phyloP scores from a whole-genome alignment of 176 grass and related monocot genomes.

The Ananas comosus region DNA sequence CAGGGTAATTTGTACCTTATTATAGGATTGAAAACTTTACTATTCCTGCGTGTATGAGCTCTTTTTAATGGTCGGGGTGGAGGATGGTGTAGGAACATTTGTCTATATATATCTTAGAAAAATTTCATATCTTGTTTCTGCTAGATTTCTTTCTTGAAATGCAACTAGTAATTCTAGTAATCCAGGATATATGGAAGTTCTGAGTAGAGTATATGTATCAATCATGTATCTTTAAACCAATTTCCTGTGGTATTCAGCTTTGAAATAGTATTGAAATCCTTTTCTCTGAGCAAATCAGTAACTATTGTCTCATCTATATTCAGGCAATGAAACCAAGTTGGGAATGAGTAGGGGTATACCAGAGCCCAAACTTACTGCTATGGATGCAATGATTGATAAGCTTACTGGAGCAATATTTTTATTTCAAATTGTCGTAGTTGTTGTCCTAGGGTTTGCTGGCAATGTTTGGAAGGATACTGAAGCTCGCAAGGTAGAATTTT shows the following conservation, averaged over 20 bases:
- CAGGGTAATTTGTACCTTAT: neutral
- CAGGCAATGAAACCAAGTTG: slow-evolving; percentile 88
- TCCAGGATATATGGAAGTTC: too few species aligned
- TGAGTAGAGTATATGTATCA: too few species aligned
- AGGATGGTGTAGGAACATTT: too few species aligned
- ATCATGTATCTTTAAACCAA: too few species aligned
- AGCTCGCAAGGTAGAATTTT: slow-evolving; percentile 53
- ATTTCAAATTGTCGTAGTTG: slow-evolving; percentile 68
- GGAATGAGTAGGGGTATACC: slow-evolving; percentile 83
- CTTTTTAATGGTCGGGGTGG: too few species aligned
- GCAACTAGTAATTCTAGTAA: too few species aligned
- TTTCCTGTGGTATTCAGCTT: neutral
- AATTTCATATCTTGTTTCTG: too few species aligned
- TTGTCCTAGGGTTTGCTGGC: slow-evolving; percentile 61
- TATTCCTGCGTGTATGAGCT: too few species aligned
- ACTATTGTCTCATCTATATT: slow-evolving; percentile 19
- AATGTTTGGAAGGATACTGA: slow-evolving; percentile 72
- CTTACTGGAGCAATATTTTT: slow-evolving; percentile 80
- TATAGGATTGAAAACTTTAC: neutral
- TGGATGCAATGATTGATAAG: slow-evolving; percentile 84
- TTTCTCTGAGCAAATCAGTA: slow-evolving; percentile 6
- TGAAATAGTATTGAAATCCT: neutral
- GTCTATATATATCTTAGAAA: too few species aligned
- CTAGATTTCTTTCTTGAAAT: too few species aligned
- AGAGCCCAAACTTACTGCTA: slow-evolving; percentile 72